Conservation (phyloP, 2,329 filamentous ascomycete species). For the Claviceps pusilla region DNA sequence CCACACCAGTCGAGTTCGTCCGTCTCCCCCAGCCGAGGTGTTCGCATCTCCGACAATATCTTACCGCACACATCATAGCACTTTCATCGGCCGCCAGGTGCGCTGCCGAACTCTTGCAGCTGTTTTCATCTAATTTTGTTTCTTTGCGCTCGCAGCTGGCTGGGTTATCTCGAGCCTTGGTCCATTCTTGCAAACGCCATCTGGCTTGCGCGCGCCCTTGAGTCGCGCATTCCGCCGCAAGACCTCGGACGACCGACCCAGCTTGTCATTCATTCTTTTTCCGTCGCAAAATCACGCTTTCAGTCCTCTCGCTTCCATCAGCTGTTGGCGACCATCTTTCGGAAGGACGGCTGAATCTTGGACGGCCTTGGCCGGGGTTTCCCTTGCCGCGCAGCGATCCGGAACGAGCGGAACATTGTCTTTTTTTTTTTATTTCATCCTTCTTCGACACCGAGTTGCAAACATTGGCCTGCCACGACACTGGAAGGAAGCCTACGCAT, state of each 20-base stretch:
- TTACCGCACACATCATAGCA: neutral
- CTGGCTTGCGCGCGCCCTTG: neutral
- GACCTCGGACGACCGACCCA: neutral
- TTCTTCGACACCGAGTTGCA: neutral
- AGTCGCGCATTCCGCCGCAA: no score
- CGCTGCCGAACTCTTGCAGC: neutral
- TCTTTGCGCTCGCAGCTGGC: conserved; percentile 17
- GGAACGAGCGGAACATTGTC: no score
- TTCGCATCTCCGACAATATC: neutral
- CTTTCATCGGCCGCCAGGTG: conserved; percentile 1
- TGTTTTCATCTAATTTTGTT: neutral
- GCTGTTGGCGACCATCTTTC: no score
- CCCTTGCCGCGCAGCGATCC: no score
- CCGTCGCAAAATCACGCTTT: neutral
- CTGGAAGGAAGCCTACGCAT: no score
- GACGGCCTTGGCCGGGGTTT: no score
- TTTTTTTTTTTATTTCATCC: neutral
- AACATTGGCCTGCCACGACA: neutral
- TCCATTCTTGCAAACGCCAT: neutral
- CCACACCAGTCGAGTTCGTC: no score
- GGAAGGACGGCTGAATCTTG: no score
- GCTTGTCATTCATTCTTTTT: neutral
- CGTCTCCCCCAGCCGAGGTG: no score
- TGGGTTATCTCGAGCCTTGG: conserved; percentile 10
- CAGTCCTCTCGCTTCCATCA: neutral